phyloP scores from a whole-genome alignment of 352 stramenopile genomes.

The Peronospora farinosa region DNA sequence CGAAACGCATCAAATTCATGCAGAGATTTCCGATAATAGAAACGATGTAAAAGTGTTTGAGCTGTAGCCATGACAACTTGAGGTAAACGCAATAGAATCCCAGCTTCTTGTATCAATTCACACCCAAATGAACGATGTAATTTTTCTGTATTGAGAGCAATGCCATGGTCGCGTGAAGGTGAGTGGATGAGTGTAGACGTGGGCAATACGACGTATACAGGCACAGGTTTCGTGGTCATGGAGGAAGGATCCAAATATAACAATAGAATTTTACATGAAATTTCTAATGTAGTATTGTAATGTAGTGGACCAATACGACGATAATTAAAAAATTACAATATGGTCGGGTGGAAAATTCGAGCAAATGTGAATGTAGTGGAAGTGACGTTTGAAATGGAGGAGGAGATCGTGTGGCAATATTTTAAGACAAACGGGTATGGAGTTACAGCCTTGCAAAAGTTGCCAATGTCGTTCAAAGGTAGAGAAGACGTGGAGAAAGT shows the following conservation, averaged over 20 bases:
- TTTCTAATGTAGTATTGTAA: constrained; percentile 1
- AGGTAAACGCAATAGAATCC: constrained; percentile 77
- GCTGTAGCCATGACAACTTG: constrained; percentile 88
- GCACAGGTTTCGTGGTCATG: constrained; percentile 19
- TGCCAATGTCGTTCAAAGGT: not conserved
- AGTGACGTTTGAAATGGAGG: constrained; percentile 20
- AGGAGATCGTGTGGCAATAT: constrained; percentile 10
- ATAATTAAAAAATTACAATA: constrained; percentile 2
- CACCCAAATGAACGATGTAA: constrained; percentile 83
- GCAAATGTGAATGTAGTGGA: constrained; percentile 4
- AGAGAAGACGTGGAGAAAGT: not conserved
- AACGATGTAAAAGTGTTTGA: constrained; percentile 88
- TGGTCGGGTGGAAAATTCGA: constrained; percentile 25
- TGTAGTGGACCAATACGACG: constrained; percentile 1
- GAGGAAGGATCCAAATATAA: constrained; percentile 12
- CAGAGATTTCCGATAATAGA: constrained; percentile 85
- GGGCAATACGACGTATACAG: constrained; percentile 45
- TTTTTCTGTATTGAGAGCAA: constrained; percentile 30
- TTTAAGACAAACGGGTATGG: constrained; percentile 21
- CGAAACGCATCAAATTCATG: constrained; percentile 87
- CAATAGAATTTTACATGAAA: constrained; percentile 2
- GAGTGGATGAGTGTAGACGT: constrained; percentile 34
- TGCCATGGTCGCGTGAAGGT: constrained; percentile 45
- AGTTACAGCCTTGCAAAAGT: constrained; percentile 4
- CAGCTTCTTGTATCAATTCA: constrained; percentile 88